Evolutionary conservation across 2,329 filamentous ascomycete species (phyloP).

Genomic region (Cylindrodendrum hubeiense): DNA sequence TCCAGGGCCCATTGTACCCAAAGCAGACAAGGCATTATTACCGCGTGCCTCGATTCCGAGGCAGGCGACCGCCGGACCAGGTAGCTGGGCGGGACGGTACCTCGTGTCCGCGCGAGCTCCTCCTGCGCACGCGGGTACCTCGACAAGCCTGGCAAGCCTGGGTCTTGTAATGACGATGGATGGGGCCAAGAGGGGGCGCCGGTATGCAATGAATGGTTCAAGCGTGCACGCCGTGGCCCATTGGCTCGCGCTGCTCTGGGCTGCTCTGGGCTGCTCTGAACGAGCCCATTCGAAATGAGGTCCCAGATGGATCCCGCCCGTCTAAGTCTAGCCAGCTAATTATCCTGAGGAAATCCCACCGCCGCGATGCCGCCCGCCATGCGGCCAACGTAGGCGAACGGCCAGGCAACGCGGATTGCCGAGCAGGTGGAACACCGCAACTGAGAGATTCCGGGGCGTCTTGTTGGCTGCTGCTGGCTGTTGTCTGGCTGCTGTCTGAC

Average conservation of each 20-base stretch:
- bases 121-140: background rate
- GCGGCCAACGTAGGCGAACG: conserved; percentile 10
- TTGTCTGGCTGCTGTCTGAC: background rate
- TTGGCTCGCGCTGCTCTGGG: conserved; percentile 12
- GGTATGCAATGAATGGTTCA: conserved; percentile 19
- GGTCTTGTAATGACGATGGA: conserved; percentile 1
- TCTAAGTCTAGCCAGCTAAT: conserved; percentile 36
- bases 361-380: conserved; percentile 8
- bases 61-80: conserved; percentile 6
- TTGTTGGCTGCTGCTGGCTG: background rate
- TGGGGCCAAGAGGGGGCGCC: conserved; percentile 3
- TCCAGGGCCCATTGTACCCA: conserved; percentile 17
- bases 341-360: conserved; percentile 10
- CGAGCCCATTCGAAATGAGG: conserved; percentile 43
- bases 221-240: conserved; percentile 10
- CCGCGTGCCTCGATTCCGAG: conserved; percentile 9
- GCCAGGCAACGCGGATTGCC: conserved; percentile 12
- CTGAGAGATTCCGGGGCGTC: background rate
- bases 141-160: background rate
- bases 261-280: conserved; percentile 4
- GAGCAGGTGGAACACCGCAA: background rate
- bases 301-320: conserved; percentile 40
- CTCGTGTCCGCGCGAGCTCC: background rate
- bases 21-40: conserved; percentile 22
- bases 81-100: conserved; percentile 7